phyloP scores from a whole-genome alignment of 2,329 filamentous ascomycete genomes.

The Colletotrichum viniferum region DNA sequence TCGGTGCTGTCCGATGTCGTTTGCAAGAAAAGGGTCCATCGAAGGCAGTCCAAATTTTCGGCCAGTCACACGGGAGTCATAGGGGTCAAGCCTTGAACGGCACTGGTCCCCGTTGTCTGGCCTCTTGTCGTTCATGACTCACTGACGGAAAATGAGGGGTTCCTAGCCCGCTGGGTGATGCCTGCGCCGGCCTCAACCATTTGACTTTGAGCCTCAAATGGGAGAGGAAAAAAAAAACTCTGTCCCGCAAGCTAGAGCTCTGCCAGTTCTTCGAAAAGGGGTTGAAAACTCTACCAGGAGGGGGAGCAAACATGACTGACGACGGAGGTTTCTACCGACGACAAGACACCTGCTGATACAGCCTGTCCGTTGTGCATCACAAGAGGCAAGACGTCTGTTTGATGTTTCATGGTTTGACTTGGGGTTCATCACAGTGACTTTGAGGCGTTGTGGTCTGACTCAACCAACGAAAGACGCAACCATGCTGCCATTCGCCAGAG shows the following conservation, averaged over 20 bases:
- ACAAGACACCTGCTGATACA: neutral
- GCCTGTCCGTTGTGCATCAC: neutral
- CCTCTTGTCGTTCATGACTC: slow-evolving; percentile 17
- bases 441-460: neutral
- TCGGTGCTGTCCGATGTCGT: slow-evolving; percentile 7
- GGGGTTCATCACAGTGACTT: neutral
- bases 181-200: neutral
- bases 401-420: neutral
- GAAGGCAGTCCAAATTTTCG: neutral
- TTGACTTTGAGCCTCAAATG: slow-evolving; percentile 4
- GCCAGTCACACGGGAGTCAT: slow-evolving; percentile 10
- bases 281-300: neutral
- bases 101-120: neutral
- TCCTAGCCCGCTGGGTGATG: slow-evolving; percentile 1
- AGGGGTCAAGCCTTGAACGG: slow-evolving; percentile 1
- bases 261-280: neutral
- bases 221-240: neutral
- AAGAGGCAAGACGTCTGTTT: neutral
- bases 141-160: slow-evolving; percentile 15
- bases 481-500: neutral
- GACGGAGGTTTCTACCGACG: neutral
- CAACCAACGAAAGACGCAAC: neutral
- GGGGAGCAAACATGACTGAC: neutral
- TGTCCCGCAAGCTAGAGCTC: neutral
- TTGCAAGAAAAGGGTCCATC: neutral